Evolutionary conservation across 768 basidiomycete species (phyloP).

Genomic region (Rhizopogon vinicolor): DNA sequence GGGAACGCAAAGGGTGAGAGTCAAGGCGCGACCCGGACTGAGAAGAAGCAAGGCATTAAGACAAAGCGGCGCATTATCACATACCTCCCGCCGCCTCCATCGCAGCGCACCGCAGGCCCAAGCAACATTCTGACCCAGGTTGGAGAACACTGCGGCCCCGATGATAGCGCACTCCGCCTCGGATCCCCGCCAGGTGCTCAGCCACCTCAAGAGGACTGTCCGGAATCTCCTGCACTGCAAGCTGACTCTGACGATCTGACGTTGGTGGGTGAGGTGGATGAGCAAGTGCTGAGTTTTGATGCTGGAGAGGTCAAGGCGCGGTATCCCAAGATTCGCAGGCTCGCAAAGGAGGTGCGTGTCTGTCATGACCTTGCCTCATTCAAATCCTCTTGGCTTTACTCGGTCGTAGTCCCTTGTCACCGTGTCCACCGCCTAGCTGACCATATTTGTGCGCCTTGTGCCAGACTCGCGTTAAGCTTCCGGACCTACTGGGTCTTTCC

Average conservation of each 20-base stretch:
- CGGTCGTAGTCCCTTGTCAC: not conserved
- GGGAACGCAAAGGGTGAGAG: not conserved
- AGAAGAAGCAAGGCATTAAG: not conserved
- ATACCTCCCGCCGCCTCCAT: conserved; percentile 22
- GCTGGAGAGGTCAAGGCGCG: conserved; percentile 13
- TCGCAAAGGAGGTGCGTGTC: conserved; percentile 21
- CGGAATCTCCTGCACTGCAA: conserved; percentile 1
- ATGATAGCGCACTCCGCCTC: not conserved
- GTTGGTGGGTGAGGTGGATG: conserved; percentile 19
- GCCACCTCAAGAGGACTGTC: not conserved
- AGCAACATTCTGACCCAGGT: not conserved
- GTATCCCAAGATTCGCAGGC: conserved; percentile 14
- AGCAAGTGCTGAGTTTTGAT: conserved; percentile 9
- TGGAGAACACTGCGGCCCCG: not conserved
- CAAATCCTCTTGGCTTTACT: not conserved
- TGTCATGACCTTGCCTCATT: not conserved
- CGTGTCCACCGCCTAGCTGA: conserved; percentile 7
- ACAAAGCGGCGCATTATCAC: conserved; percentile 21
- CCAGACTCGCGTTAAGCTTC: conserved; percentile 9
- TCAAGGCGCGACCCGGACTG: not conserved
- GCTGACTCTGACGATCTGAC: conserved; percentile 23
- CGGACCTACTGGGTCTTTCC: conserved; percentile 19
- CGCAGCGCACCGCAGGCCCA: not conserved
- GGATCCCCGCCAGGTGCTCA: not conserved
- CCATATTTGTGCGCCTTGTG: not conserved